These are phyloP conservation scores for Pythium monospermum DNA, from an alignment of 352 stramenopile genomes.

Conservation along the genomic window DNA sequence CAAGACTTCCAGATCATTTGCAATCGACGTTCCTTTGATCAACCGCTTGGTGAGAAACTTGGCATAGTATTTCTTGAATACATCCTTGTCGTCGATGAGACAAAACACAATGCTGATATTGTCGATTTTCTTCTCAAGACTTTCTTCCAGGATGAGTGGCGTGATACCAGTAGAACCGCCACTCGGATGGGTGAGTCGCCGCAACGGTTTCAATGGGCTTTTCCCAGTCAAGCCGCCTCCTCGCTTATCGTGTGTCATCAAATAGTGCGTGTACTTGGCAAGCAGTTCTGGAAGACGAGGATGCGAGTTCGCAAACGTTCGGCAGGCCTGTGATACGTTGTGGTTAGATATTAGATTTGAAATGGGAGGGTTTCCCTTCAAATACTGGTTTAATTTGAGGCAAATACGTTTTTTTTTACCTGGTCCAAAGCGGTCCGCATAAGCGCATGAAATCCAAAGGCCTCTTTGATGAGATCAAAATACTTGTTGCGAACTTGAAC, in stretches of 20 bases:
- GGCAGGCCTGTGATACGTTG: conserved; percentile 74
- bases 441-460: conserved; percentile 74
- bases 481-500: conserved; percentile 82
- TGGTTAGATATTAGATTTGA: too few species aligned
- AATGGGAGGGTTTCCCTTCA: too few species aligned
- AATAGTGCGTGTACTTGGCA: conserved; percentile 79
- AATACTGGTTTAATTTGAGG: neutral
- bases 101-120: conserved; percentile 83
- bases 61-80: conserved; percentile 88
- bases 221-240: conserved; percentile 6
- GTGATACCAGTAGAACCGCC: conserved; percentile 10
- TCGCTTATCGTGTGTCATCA: conserved; percentile 78
- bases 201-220: conserved; percentile 12
- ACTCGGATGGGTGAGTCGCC: neutral
- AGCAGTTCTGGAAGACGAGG: conserved; percentile 70
- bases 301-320: conserved; percentile 80
- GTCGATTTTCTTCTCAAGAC: conserved; percentile 74
- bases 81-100: conserved; percentile 86
- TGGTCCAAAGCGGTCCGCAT: conserved; percentile 83
- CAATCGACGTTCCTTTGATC: conserved; percentile 78
- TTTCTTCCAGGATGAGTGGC: conserved; percentile 41
- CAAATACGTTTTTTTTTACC: conserved; percentile 24
- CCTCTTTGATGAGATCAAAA: conserved; percentile 80
- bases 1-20: conserved; percentile 70
- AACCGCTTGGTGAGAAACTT: conserved; percentile 81